Evolutionary conservation across 768 basidiomycete species (phyloP).

Genomic region (Dioszegia crocea): DNA sequence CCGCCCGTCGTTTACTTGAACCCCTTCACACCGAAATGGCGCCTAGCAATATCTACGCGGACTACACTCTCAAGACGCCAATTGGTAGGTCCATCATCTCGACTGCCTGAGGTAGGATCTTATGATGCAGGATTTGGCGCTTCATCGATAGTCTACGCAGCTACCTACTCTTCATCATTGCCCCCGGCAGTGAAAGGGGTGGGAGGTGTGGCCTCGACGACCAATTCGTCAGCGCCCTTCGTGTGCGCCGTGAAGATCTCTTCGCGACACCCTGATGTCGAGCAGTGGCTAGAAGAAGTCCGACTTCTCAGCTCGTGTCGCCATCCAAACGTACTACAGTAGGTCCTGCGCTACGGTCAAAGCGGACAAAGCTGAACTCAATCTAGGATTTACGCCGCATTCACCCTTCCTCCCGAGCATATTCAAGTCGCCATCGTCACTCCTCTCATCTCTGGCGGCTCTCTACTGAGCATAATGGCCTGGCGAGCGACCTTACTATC

Average conservation of each 20-base stretch:
- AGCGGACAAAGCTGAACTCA: no score
- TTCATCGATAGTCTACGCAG: constrained; percentile 83
- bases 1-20: no score
- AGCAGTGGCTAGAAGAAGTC: constrained; percentile 39
- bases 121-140: constrained; percentile 69
- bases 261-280: constrained; percentile 60
- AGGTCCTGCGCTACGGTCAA: neutral
- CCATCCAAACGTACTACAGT: constrained; percentile 66
- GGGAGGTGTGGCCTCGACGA: no score
- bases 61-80: neutral
- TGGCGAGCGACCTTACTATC: constrained; percentile 27
- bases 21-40: no score
- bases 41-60: no score
- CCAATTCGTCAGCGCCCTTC: constrained; percentile 2
- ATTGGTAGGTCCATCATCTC: constrained; percentile 4
- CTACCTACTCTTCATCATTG: constrained; percentile 63
- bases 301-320: constrained; percentile 26
- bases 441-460: constrained; percentile 34
- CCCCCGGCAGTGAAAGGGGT: no score
- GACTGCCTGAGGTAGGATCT: neutral
- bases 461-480: constrained; percentile 31
- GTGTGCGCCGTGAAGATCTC: constrained; percentile 45
- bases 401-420: constrained; percentile 40
- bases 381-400: constrained; percentile 30
- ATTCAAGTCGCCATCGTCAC: constrained; percentile 37